phyloP scores from a whole-genome alignment of 192 early-diverging fungal species.

The Geranomyces michiganensis region DNA sequence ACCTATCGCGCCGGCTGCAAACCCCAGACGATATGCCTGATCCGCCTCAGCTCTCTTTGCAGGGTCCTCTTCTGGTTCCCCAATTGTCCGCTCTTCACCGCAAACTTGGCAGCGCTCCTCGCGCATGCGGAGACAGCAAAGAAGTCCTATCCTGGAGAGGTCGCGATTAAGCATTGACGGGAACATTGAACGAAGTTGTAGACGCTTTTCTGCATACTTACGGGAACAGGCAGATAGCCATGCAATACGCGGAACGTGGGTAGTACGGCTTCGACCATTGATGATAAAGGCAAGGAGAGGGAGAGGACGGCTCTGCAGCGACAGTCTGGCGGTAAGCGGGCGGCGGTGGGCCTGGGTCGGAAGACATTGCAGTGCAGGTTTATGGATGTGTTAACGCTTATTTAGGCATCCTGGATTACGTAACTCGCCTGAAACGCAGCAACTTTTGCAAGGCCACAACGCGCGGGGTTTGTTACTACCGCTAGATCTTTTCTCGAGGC shows the following conservation, averaged over 20 bases:
- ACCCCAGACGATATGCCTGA: constrained; percentile 31
- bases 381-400: too few relatives aligned
- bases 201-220: too few relatives aligned
- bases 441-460: too few relatives aligned
- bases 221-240: neutral
- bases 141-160: constrained; percentile 8
- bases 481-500: neutral
- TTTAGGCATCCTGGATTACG: too few relatives aligned
- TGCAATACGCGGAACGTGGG: constrained; percentile 9
- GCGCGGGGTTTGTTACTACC: too few relatives aligned
- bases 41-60: constrained; percentile 19
- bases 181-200: too few relatives aligned
- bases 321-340: neutral
- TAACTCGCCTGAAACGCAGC: too few relatives aligned
- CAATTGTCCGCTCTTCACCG: constrained; percentile 14
- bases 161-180: too few relatives aligned
- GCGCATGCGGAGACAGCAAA: constrained; percentile 24
- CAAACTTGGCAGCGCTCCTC: constrained; percentile 22
- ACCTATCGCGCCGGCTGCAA: constrained; percentile 25
- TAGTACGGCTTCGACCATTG: constrained; percentile 28
- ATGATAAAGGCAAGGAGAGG: neutral
- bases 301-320: neutral
- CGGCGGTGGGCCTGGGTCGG: neutral
- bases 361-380: too few relatives aligned
- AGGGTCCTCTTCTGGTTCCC: constrained; percentile 26